Evolutionary conservation across 495 filamentous ascomycete genomes (phyloP), one percentile per base, ranked within the genome.

Genomic region (Daldinia grandis): DNA sequence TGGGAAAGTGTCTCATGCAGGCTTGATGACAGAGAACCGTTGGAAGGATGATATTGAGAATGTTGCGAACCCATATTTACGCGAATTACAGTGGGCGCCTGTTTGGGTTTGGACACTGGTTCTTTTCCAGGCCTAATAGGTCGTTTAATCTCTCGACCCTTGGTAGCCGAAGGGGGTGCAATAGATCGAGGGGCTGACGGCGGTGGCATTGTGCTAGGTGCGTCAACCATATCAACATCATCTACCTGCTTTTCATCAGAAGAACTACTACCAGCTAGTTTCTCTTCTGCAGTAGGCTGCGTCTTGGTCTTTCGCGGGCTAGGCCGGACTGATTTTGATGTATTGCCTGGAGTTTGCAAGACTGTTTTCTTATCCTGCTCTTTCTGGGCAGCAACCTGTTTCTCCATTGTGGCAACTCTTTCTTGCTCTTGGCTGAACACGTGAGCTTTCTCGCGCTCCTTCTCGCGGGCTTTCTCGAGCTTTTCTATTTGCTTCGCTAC

Each of bases 81-180:
- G 31, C 90, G 87, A 67, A 97, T 95, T 1, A 91, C 86, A 3
- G 93, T 92, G 1, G 92, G 92, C 17, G 89, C 90, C 12, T 92
- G 92, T 74, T 90, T 91, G 1, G 87, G 76, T 74, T 93, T 93
- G 27, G 84, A 80, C 5, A 84, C 56, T 2, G 84, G 69, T 57
- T 94, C 91, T 69, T 92, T 93, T 21, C 86, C 87, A 1, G 92
- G 92, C 69, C 89, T 93, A 0, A 87, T 71, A 14, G 92, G 89
- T 47, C 92, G 82, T 74, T 91, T 93, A 61, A 76, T 72, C 78
- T 72, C 84, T 80, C 64, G 87, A 79, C 76, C 81, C 83, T 84
- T 87, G 74, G 78, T 81, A 28, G 72, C 73, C 69, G 79, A 78
- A 78, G 82, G 83, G 77, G 81, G 74, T 2, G 78, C 76, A 1